Evolutionary conservation across 352 stramenopile species (phyloP).

Genomic region (Phytophthora colocasiae): DNA sequence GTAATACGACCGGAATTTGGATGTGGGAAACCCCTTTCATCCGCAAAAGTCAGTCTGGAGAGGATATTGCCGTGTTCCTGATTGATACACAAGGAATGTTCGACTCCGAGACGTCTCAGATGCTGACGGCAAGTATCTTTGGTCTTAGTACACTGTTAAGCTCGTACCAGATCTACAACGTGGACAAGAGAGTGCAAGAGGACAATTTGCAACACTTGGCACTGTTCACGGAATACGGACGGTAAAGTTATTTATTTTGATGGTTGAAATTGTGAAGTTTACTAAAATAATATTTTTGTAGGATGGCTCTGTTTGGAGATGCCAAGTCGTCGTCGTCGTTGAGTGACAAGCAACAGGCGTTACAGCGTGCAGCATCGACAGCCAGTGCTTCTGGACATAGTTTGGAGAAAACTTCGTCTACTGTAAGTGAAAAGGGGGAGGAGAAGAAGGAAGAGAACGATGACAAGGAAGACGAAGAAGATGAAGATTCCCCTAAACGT

Average conservation of each 20-base stretch:
- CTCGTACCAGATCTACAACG: slow-evolving; percentile 99
- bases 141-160: slow-evolving; percentile 97
- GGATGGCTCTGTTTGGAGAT: slow-evolving; percentile 80
- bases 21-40: slow-evolving; percentile 99
- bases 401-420: slow-evolving; percentile 56
- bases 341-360: slow-evolving; percentile 31
- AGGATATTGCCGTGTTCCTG: slow-evolving; percentile 95
- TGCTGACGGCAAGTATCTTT: slow-evolving; percentile 99
- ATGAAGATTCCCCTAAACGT: slow-evolving; percentile 18
- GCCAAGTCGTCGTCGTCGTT: slow-evolving; percentile 30
- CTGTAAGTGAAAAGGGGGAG: slow-evolving; percentile 35
- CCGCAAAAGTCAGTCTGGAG: slow-evolving; percentile 83
- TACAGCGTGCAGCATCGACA: slow-evolving; percentile 30
- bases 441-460: slow-evolving; percentile 43
- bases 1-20: slow-evolving; percentile 99
- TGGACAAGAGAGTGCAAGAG: slow-evolving; percentile 99
- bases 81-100: slow-evolving; percentile 99
- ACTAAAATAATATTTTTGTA: slow-evolving; percentile 15
- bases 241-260: slow-evolving; percentile 56
- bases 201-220: slow-evolving; percentile 99
- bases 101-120: slow-evolving; percentile 98
- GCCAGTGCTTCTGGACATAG: slow-evolving; percentile 19
- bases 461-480: slow-evolving; percentile 35
- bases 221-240: slow-evolving; percentile 99
- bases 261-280: slow-evolving; percentile 4